A percentile compares a stretch with the other conserved stretches of the same genome.
Evolutionary conservation across 495 filamentous ascomycete genomes (phyloP).

Genomic region (Lasiosphaeriaceae sp.): DNA sequence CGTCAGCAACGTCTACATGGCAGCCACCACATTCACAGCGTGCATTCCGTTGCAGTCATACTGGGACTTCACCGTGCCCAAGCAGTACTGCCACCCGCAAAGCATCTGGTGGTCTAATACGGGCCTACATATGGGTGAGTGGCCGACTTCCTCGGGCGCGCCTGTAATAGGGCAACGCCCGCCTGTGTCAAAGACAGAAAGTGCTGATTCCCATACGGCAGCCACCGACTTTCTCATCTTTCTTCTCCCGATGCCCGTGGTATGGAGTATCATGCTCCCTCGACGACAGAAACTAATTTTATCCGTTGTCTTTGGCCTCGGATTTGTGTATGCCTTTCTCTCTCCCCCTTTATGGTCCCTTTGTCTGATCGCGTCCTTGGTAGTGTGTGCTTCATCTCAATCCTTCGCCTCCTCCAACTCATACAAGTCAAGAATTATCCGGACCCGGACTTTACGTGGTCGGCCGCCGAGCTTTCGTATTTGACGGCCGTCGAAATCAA

Average conservation of each 20-base stretch:
- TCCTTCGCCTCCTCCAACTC: conserved; percentile 27
- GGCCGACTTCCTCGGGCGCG: neutral
- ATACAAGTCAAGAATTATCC: conserved; percentile 16
- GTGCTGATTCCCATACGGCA: no score
- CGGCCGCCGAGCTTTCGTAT: conserved; percentile 26
- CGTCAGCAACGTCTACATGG: conserved; percentile 21
- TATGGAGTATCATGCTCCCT: conserved; percentile 35
- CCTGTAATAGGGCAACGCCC: no score
- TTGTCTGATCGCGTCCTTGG: neutral
- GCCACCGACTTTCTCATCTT: conserved; percentile 36
- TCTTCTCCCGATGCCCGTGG: conserved; percentile 32
- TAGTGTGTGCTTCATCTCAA: conserved; percentile 33
- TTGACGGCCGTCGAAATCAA: conserved; percentile 46
- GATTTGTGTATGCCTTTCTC: conserved; percentile 23
- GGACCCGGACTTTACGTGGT: conserved; percentile 25
- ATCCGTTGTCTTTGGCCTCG: conserved; percentile 32
- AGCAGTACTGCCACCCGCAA: conserved; percentile 25
- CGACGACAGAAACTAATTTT: conserved; percentile 31
- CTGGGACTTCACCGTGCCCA: conserved; percentile 24
- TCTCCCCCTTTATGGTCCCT: neutral
- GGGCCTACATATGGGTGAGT: conserved; percentile 27
- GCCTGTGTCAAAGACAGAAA: no score
- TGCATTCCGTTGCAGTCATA: conserved; percentile 28
- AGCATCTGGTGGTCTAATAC: conserved; percentile 32
- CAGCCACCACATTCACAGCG: conserved; percentile 23